Evolutionary conservation across 345 rosid species (phyloP), one percentile per base, ranked within the genome.

Genomic region (Carallia brachiata): DNA sequence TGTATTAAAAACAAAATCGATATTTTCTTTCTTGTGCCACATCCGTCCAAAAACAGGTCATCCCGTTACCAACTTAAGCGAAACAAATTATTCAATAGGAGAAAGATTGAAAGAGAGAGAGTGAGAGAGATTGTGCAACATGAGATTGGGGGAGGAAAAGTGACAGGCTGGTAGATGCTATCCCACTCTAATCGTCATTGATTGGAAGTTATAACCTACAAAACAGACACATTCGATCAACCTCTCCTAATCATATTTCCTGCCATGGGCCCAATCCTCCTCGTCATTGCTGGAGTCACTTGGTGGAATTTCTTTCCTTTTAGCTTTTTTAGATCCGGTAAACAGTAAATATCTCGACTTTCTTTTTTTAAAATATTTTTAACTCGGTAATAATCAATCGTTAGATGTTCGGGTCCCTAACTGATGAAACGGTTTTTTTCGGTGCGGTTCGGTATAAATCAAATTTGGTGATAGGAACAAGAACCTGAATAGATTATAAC

Each of bases 81-180:
- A 47, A 30, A 48, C 71, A 19, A 53, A 48, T 8, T 47, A n/a
- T 59, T 31, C 47, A 34, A 53, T 59, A 68, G 56, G 59, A 62
- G 54, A 55, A 66, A 70, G 67, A 63, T 70, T 69, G 63, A 61
- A 71, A 61, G 62, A 69, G 56, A 69, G 66, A 69, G 67, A 23
- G 56, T 36, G 56, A 19, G 37, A 47, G 19, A 9, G 6, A 30
- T 32, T 32, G 56, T 10, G 47, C 28, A 32, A 36, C 27, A 6
- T 8, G n/a, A 10, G 31, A 28, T 30, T 7, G 28, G 8, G 4
- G 15, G 23, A 57, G 15, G 16, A n/a, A 67, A 36, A 67, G 61
- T 64, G 62, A 54, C 68, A 71, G 57, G 57, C 63, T 63, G 50
- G 63, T 54, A 50, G 65, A 36, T 48, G 69, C 75, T 31, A 23